phyloP scores from a whole-genome alignment of 371 early-diverging fungal genomes.

The Syncephalastrum contaminatum region DNA sequence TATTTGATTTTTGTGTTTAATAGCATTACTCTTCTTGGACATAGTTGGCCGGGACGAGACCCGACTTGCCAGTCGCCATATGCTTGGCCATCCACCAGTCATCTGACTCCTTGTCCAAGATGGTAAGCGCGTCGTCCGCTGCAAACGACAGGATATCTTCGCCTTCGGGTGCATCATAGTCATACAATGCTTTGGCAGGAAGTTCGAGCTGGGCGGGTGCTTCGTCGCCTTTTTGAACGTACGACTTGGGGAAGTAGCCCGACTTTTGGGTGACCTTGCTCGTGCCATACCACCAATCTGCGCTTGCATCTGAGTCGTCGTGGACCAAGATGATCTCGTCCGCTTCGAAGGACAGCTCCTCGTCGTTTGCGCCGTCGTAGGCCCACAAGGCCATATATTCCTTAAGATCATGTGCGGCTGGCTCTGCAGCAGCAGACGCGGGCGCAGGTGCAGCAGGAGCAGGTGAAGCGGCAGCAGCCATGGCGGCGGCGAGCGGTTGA shows the following conservation, averaged over 20 bases:
- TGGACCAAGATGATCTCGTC: constrained; percentile 40
- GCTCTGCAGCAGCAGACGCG: background rate
- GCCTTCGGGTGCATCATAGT: constrained; percentile 35
- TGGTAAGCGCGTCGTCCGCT: constrained; percentile 24
- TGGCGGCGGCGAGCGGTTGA: constrained; percentile 20
- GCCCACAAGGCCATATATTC: constrained; percentile 41
- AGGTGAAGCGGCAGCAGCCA: background rate
- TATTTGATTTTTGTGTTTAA: background rate
- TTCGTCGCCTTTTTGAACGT: constrained; percentile 17
- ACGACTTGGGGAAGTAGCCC: constrained; percentile 39
- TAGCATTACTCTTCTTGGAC: constrained; percentile 10
- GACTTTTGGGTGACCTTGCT: constrained; percentile 18
- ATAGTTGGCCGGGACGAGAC: constrained; percentile 23
- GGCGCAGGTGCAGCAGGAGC: constrained; percentile 8
- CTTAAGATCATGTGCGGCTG: constrained; percentile 4
- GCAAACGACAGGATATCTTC: constrained; percentile 34
- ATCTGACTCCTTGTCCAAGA: constrained; percentile 22
- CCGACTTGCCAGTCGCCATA: constrained; percentile 10
- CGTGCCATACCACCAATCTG: constrained; percentile 45
- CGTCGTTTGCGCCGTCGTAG: constrained; percentile 33
- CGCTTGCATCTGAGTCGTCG: constrained; percentile 23
- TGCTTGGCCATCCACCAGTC: constrained; percentile 28
- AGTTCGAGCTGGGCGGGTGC: constrained; percentile 16
- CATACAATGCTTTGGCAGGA: constrained; percentile 34
- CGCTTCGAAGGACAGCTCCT: constrained; percentile 39